Conservation (phyloP, 352 stramenopile genomes). For the Phytopythium vexans region DNA sequence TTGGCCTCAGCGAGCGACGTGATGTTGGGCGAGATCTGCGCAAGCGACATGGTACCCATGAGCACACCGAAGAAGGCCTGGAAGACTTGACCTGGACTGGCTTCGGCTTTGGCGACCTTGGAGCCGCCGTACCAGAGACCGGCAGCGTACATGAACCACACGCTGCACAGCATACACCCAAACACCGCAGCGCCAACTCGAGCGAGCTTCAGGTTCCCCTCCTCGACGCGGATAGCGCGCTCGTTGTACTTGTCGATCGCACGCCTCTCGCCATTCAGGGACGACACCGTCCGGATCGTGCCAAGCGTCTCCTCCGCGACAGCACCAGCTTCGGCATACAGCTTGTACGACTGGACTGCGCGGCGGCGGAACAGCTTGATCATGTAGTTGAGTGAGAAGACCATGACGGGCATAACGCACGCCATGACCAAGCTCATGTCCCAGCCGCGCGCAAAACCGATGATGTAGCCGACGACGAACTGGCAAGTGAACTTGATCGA, state of each 20-base stretch:
- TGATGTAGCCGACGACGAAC: constrained; percentile 34
- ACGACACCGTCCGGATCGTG: constrained; percentile 35
- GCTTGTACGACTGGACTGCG: constrained; percentile 17
- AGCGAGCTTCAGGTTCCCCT: constrained; percentile 12
- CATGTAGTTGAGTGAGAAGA: constrained; percentile 24
- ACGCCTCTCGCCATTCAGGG: constrained; percentile 27
- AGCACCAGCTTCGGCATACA: constrained; percentile 39
- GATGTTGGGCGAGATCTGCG: constrained; percentile 53
- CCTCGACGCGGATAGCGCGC: constrained; percentile 15
- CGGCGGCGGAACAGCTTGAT: constrained; percentile 17
- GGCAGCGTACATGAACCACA: constrained; percentile 45
- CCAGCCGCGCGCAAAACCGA: constrained; percentile 35
- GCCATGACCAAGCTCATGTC: constrained; percentile 40
- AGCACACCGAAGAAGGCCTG: constrained; percentile 54
- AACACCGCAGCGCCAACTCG: constrained; percentile 15
- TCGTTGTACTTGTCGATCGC: constrained; percentile 32
- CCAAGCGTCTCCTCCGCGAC: constrained; percentile 44
- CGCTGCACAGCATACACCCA: constrained; percentile 19
- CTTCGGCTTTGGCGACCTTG: constrained; percentile 22
- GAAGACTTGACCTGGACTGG: constrained; percentile 37
- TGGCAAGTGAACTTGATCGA: constrained; percentile 26
- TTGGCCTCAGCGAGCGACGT: constrained; percentile 40
- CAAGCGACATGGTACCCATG: constrained; percentile 35
- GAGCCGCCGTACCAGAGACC: constrained; percentile 49
- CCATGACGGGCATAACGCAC: constrained; percentile 34